Base-by-base conservation (phyloP, 306 rosid species). In the Dicorynia guianensis region DNA sequence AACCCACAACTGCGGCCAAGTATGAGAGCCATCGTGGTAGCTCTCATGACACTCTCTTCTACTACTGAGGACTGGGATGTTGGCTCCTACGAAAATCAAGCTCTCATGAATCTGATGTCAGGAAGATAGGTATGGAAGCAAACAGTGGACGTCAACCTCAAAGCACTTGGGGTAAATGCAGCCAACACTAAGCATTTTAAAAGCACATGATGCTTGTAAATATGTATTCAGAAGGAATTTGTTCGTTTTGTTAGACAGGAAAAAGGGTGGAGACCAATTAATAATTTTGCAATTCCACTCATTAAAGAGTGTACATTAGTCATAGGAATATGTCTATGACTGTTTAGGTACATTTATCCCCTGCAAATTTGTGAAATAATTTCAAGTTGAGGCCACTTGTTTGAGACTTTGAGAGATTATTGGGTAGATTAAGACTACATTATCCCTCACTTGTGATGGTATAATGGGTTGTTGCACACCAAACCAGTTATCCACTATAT, bases 1-100 rank as follows among this genome's bases (percentile, higher is more conserved):
- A 87, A 85, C 54, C 94, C 96, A 11, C 93, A 95, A 33, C 82
- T 90, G 39, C 97, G 99, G 1, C 97, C 97, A 5, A 92, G 93
- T 82, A 95, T 92, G 99, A 86, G 99, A 82, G 90, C 96, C 6
- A 90, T 95, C 64, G 99, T 95, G 64, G 99, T 95, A 65, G 99
- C 96, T 12, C 86, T 94, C 5, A 92, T 94, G 96, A 92, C 98
- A 75, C 95, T 92, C 59, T 92, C 96, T 44, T 90, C 97, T 8
- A 25, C 86, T 35, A 87, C 96, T 0, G 95, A 88, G 17, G 93
- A 90, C 42, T 94, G 97, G 98, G 98, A 94, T 74, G 90, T 89
- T 1, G 90, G 89, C 42, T 85, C 96, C 59, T 87, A 90, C 5
- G 89, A 94, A 72, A 94, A 90, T 78, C 93, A 85, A 67, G 81